phyloP scores from a whole-genome alignment of 2,329 filamentous ascomycete genomes.

The Magnaporthiopsis rhizophila region DNA sequence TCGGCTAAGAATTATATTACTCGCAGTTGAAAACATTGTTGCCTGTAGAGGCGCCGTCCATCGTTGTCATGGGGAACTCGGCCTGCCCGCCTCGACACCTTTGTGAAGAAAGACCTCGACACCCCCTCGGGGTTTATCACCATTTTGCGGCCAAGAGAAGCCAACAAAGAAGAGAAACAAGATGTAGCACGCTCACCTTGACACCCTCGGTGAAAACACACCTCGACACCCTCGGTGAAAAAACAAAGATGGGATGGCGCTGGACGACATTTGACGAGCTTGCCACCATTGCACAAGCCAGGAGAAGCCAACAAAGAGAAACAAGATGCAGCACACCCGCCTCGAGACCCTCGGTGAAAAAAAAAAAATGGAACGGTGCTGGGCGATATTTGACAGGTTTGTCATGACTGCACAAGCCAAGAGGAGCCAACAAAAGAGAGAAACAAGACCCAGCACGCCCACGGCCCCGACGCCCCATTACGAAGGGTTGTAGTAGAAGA shows the following conservation, averaged over 20 bases:
- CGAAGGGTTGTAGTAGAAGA: conserved; percentile 44
- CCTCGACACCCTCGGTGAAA: too few species aligned
- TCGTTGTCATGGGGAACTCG: not conserved
- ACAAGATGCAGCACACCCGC: too few species aligned
- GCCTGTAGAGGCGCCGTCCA: not conserved
- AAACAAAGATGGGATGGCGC: too few species aligned
- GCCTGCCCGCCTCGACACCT: too few species aligned
- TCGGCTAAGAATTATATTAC: not conserved
- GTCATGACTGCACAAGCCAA: not conserved
- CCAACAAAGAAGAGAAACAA: not conserved
- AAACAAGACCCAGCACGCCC: not conserved
- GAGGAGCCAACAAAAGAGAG: not conserved
- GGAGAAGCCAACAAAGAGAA: not conserved
- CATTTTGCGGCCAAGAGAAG: not conserved
- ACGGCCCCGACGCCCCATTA: not conserved
- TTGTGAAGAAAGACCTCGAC: too few species aligned
- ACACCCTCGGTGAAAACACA: too few species aligned
- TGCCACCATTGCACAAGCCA: not conserved
- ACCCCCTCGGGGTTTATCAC: not conserved
- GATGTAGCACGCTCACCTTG: too few species aligned
- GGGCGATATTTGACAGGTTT: not conserved
- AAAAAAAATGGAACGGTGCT: too few species aligned
- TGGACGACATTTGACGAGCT: not conserved
- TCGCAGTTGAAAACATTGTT: not conserved
- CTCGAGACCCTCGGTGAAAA: too few species aligned